Evolutionary conservation across 805 yeast species (phyloP).

Genomic region (Komagataella mondaviorum): DNA sequence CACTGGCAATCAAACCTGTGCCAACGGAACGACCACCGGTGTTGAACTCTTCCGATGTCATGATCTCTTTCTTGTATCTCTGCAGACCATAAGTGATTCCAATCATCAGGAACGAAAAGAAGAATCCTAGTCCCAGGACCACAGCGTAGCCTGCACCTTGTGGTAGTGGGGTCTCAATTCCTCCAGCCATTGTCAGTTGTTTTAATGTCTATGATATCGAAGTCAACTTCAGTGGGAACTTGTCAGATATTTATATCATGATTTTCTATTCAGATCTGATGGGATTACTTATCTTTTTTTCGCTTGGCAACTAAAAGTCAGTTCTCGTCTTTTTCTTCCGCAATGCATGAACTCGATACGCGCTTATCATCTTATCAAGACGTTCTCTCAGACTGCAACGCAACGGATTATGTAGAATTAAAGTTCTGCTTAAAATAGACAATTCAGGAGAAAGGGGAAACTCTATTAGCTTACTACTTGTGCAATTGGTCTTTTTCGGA

Average conservation of each 20-base stretch:
- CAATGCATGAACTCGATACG: neutral
- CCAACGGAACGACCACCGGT: conserved; percentile 88
- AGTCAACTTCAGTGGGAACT: neutral
- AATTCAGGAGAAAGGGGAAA: neutral
- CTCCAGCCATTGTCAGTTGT: neutral
- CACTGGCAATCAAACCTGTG: conserved; percentile 75
- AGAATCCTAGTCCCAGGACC: conserved; percentile 77
- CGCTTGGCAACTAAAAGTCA: neutral
- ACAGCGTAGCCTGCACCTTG: conserved; percentile 84
- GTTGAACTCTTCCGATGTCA: conserved; percentile 87
- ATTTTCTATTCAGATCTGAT: neutral
- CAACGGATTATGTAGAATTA: too few relatives aligned
- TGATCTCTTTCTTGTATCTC: conserved; percentile 73
- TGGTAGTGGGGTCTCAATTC: conserved; percentile 18
- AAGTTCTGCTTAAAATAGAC: neutral
- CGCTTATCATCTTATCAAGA: neutral
- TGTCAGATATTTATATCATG: neutral
- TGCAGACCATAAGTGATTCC: conserved; percentile 53
- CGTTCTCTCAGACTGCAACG: too few relatives aligned
- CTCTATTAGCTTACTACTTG: too few relatives aligned
- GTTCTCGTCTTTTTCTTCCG: neutral
- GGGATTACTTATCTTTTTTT: neutral
- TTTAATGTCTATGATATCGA: neutral
- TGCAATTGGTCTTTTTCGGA: too few relatives aligned
- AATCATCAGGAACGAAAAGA: conserved; percentile 64